These are phyloP conservation scores for Excoecaria cochinchinensis DNA, from an alignment of 345 rosid species.

Conservation along the genomic window DNA sequence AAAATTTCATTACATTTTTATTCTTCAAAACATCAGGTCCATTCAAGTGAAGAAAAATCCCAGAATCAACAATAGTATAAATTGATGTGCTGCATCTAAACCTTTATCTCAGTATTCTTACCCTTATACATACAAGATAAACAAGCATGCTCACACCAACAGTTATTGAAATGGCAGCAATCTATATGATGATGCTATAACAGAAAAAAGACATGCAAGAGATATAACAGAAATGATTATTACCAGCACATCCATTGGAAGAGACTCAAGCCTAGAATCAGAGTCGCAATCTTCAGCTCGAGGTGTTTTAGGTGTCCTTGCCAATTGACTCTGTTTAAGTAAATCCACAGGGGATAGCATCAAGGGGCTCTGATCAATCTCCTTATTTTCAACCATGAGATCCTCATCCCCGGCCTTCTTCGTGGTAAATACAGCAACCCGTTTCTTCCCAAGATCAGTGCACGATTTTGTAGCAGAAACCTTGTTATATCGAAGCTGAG, in stretches of 20 bases:
- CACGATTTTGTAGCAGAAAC: constrained; percentile 54
- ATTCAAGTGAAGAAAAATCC: not conserved
- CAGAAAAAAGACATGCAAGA: not conserved
- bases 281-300: constrained; percentile 45
- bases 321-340: constrained; percentile 40
- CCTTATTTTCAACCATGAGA: constrained; percentile 25
- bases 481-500: constrained; percentile 61
- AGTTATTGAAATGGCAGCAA: too few relatives aligned
- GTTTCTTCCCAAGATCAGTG: constrained; percentile 70
- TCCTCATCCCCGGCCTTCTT: constrained; percentile 39
- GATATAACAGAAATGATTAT: not conserved
- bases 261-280: constrained; percentile 77
- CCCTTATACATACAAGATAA: not conserved
- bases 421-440: constrained; percentile 48
- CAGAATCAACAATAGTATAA: not conserved
- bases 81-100: not conserved
- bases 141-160: not conserved
- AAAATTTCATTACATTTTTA: not conserved
- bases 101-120: not conserved
- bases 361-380: constrained; percentile 51
- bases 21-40: not conserved
- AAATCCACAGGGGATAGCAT: constrained; percentile 58
- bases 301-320: constrained; percentile 81
- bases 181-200: not conserved
- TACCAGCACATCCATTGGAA: constrained; percentile 91